phyloP scores from a whole-genome alignment of 805 yeast species.

The Phaffomyces opuntiae region DNA sequence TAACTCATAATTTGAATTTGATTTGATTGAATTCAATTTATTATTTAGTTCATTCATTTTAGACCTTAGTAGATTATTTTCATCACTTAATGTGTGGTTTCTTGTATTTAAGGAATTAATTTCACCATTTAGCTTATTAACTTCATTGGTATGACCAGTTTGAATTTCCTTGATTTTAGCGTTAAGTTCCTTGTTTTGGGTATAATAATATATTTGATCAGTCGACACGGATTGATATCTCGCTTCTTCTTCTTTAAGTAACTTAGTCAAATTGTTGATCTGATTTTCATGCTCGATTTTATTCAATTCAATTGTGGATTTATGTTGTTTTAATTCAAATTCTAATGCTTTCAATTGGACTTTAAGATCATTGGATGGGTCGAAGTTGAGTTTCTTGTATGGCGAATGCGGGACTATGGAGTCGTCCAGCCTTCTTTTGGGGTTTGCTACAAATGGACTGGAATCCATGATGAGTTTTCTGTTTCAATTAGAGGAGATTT shows the following conservation, averaged over 20 bases:
- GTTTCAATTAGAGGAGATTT: too few species aligned
- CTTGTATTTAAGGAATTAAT: conserved; percentile 10
- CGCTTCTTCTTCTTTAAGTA: conserved; percentile 15
- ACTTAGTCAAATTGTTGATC: conserved; percentile 23
- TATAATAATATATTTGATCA: conserved; percentile 30
- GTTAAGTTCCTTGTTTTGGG: conserved; percentile 26
- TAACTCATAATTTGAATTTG: not conserved
- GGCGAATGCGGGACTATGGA: conserved; percentile 5
- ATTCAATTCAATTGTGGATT: conserved; percentile 32
- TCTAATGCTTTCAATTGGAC: conserved; percentile 24
- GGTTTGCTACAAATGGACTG: conserved; percentile 32
- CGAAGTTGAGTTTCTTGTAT: conserved; percentile 4
- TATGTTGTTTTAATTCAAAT: conserved; percentile 31
- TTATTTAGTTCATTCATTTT: conserved; percentile 3
- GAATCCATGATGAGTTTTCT: conserved; percentile 15
- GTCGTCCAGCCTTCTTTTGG: conserved; percentile 7
- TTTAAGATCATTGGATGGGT: not conserved
- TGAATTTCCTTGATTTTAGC: conserved; percentile 22
- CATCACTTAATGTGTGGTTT: conserved; percentile 7
- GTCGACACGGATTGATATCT: conserved; percentile 17
- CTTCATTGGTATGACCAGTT: conserved; percentile 16
- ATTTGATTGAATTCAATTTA: not conserved
- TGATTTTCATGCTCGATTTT: conserved; percentile 26
- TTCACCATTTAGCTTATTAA: conserved; percentile 12
- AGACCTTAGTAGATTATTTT: conserved; percentile 1